A percentile compares a stretch with the other conserved stretches of the same genome.
Conservation (phyloP, 169 alveolate genomes). For the Besnoitia besnoiti region DNA sequence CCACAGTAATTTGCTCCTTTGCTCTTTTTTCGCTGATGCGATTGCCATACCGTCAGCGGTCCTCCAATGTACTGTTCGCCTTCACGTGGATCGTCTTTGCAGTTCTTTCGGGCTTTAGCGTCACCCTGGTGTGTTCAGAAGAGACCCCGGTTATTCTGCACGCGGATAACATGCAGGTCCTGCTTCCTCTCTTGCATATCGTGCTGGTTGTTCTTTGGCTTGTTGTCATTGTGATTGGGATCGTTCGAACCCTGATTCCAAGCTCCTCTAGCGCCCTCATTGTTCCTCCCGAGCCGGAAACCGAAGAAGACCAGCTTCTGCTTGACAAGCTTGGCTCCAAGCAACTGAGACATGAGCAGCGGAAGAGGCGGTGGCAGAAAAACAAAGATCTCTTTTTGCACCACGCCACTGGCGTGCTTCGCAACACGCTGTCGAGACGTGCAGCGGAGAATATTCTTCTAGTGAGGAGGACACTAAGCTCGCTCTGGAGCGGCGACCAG, state of each 20-base stretch:
- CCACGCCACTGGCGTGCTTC: background rate
- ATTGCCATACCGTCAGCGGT: slow-evolving; percentile 8
- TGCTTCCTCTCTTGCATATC: background rate
- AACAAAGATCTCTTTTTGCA: background rate
- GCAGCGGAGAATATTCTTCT: background rate
- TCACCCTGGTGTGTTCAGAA: slow-evolving; percentile 13
- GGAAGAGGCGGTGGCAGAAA: background rate
- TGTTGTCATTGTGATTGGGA: background rate
- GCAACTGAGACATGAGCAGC: background rate
- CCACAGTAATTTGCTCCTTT: background rate
- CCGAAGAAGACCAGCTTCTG: background rate
- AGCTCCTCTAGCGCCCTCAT: slow-evolving; percentile 24
- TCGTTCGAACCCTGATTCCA: background rate
- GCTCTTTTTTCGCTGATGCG: background rate
- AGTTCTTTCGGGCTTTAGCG: background rate
- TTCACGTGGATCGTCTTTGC: background rate
- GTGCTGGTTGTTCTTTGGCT: background rate
- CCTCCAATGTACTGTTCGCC: slow-evolving; percentile 24
- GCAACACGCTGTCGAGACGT: background rate
- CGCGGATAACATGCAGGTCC: background rate
- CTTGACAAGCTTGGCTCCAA: background rate
- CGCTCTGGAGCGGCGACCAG: background rate
- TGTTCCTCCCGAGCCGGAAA: background rate
- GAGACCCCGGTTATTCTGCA: background rate
- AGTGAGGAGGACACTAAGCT: background rate